These are phyloP conservation scores for Teunomyces panamensis DNA, from an alignment of 805 yeast species.

Conservation along the genomic window DNA sequence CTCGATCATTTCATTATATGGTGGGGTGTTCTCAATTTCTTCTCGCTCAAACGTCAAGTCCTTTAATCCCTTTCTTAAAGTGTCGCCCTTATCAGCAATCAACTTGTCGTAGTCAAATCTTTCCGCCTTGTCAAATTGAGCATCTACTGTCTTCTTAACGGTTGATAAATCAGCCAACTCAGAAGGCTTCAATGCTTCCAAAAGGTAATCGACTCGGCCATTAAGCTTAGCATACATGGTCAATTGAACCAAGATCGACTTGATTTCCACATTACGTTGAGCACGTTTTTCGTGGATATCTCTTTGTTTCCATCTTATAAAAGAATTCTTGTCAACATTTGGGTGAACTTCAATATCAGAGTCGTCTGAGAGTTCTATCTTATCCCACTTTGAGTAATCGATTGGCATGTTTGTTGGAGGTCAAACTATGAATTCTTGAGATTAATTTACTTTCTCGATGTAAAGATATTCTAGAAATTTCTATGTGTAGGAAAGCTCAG, in stretches of 20 bases:
- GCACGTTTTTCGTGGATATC: slow-evolving; percentile 92
- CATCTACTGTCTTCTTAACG: slow-evolving; percentile 42
- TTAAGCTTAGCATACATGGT: slow-evolving; percentile 79
- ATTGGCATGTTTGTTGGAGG: slow-evolving; percentile 54
- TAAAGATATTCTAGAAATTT: slow-evolving; percentile 1
- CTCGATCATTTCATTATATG: slow-evolving; percentile 90
- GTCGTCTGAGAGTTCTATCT: slow-evolving; percentile 92
- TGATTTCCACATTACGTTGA: slow-evolving; percentile 75
- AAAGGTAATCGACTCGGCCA: slow-evolving; percentile 64
- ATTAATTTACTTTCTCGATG: too few relatives aligned
- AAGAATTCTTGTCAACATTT: slow-evolving; percentile 90
- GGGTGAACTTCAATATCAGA: slow-evolving; percentile 98
- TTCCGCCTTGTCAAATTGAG: slow-evolving; percentile 56
- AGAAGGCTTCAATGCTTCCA: slow-evolving; percentile 39
- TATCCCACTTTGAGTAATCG: slow-evolving; percentile 98
- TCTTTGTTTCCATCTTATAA: slow-evolving; percentile 94
- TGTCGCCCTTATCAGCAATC: slow-evolving; percentile 37
- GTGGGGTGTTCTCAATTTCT: slow-evolving; percentile 47
- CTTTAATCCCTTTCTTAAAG: slow-evolving; percentile 42
- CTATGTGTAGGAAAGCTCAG: background rate
- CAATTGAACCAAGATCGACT: slow-evolving; percentile 68
- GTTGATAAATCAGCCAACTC: slow-evolving; percentile 31
- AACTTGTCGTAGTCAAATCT: slow-evolving; percentile 48
- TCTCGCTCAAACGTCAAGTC: slow-evolving; percentile 35
- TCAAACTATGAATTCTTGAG: background rate